Percentiles rank a stretch among this genome's conserved stretches.
Conservation (phyloP, 495 filamentous ascomycete genomes). For the Xylaria sp. region DNA sequence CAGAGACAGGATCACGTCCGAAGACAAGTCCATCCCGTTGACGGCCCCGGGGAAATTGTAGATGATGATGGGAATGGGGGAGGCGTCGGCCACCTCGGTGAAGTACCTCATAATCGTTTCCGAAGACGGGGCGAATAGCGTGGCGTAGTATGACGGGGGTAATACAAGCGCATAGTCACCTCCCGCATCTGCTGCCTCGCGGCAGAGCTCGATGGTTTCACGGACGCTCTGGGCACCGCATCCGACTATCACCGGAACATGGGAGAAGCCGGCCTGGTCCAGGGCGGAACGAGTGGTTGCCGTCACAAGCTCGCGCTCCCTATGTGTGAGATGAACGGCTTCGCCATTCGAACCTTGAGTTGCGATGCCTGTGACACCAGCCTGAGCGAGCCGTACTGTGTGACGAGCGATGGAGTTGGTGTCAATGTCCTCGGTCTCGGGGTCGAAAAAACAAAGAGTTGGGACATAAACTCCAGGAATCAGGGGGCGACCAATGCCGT, state of each 20-base stretch:
- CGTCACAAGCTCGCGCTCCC: constrained; percentile 74
- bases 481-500: constrained; percentile 29
- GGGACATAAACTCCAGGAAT: constrained; percentile 70
- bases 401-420: constrained; percentile 70
- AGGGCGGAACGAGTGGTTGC: constrained; percentile 74
- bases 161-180: constrained; percentile 87
- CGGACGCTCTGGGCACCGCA: constrained; percentile 85
- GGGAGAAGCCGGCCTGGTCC: constrained; percentile 68
- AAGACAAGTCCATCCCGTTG: constrained; percentile 83
- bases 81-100: constrained; percentile 70
- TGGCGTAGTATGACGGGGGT: constrained; percentile 84
- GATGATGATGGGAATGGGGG: constrained; percentile 75
- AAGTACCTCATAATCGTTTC: constrained; percentile 75
- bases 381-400: constrained; percentile 71
- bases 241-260: constrained; percentile 82
- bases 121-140: constrained; percentile 64
- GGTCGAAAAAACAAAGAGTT: constrained; percentile 71
- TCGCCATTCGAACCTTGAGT: constrained; percentile 91
- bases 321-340: constrained; percentile 77
- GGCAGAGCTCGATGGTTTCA: constrained; percentile 82
- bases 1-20: constrained; percentile 76
- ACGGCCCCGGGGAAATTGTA: constrained; percentile 90
- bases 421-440: constrained; percentile 65
- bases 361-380: constrained; percentile 76
- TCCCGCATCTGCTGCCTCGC: constrained; percentile 74